Conservation (phyloP, 2,329 filamentous ascomycete genomes). For the Talaromyces rugulosus region DNA sequence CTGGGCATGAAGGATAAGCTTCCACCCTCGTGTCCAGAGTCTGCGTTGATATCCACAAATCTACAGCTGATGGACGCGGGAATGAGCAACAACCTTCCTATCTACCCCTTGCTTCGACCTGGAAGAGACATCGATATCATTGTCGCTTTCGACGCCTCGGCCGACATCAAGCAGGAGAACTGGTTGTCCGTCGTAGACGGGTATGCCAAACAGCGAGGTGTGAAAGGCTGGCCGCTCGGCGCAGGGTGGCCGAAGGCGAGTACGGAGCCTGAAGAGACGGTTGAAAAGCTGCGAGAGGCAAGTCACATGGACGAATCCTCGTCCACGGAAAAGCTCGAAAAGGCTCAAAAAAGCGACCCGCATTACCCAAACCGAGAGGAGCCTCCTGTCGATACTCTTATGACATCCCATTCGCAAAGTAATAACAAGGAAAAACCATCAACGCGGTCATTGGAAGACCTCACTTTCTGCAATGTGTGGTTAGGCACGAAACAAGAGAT, state of each 20-base stretch:
- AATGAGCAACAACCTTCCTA: slow-evolving; percentile 97
- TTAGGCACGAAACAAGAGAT: slow-evolving; percentile 79
- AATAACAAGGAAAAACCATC: background rate
- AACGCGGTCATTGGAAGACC: slow-evolving; percentile 41
- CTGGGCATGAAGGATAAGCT: slow-evolving; percentile 74
- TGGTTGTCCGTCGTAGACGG: slow-evolving; percentile 93
- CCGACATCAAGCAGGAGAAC: slow-evolving; percentile 89
- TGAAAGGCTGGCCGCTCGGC: slow-evolving; percentile 92
- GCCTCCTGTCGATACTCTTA: slow-evolving; percentile 9
- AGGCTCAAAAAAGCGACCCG: slow-evolving; percentile 43
- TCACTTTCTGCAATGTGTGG: slow-evolving; percentile 94
- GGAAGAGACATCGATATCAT: slow-evolving; percentile 85
- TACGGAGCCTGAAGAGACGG: slow-evolving; percentile 57
- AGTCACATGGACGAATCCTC: slow-evolving; percentile 58
- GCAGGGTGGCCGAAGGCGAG: slow-evolving; percentile 79
- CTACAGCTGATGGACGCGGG: slow-evolving; percentile 91
- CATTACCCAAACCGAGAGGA: background rate
- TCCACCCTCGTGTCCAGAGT: slow-evolving; percentile 71
- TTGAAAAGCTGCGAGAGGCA: slow-evolving; percentile 63
- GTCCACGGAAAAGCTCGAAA: slow-evolving; percentile 59
- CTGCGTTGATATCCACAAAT: slow-evolving; percentile 66
- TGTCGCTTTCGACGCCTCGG: slow-evolving; percentile 89
- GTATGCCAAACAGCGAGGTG: slow-evolving; percentile 81
- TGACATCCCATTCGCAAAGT: slow-evolving; percentile 28
- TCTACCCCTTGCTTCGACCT: slow-evolving; percentile 86